Percentiles rank a stretch among this genome's conserved stretches.
phyloP scores from a whole-genome alignment of 306 rosid genomes.

The Pterocarpus santalinus region DNA sequence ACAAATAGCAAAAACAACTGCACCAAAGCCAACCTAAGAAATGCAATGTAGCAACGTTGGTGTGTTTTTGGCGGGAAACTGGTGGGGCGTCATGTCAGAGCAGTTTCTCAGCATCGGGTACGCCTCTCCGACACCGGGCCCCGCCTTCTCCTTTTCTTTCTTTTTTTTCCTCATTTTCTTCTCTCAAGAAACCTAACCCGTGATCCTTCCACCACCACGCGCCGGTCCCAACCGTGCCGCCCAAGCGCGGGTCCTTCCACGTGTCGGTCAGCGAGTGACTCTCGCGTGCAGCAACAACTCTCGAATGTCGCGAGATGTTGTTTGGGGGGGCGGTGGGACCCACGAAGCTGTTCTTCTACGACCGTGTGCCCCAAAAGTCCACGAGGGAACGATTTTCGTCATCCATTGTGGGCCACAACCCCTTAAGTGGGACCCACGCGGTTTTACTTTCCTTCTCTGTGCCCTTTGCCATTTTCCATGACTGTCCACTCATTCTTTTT shows the following conservation, averaged over 20 bases:
- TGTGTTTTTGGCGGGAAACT: slow-evolving; percentile 60
- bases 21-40: not conserved
- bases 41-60: not conserved
- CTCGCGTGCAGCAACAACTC: slow-evolving; percentile 31
- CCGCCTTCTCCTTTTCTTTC: slow-evolving; percentile 32
- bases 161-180: not conserved
- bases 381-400: slow-evolving; percentile 50
- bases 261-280: not conserved
- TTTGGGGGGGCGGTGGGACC: slow-evolving; percentile 41
- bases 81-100: slow-evolving; percentile 42
- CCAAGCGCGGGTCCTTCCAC: not conserved
- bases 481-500: not conserved
- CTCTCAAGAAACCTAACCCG: slow-evolving; percentile 43
- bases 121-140: slow-evolving; percentile 49
- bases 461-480: not conserved
- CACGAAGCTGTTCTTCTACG: slow-evolving; percentile 30
- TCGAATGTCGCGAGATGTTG: slow-evolving; percentile 35
- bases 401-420: not conserved
- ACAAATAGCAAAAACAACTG: not conserved
- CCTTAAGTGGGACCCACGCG: slow-evolving; percentile 70
- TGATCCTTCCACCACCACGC: slow-evolving; percentile 40
- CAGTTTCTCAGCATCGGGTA: slow-evolving; percentile 57
- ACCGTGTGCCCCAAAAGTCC: slow-evolving; percentile 57
- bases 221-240: not conserved
- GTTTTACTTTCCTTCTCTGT: slow-evolving; percentile 41